phyloP scores from a whole-genome alignment of 2,329 filamentous ascomycete genomes.

The Aspergillus japonicus region DNA sequence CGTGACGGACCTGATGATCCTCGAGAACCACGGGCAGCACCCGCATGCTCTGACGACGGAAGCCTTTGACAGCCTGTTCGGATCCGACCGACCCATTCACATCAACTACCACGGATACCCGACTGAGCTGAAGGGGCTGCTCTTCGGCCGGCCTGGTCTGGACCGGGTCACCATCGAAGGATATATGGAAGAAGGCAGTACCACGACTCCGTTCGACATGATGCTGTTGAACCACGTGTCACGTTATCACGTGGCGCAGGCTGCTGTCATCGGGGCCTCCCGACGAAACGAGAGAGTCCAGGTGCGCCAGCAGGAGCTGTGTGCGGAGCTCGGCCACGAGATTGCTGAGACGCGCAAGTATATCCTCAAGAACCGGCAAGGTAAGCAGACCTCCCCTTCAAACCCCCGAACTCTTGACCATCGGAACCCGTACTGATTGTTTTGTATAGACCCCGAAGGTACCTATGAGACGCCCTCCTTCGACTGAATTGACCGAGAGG shows the following conservation, averaged over 20 bases:
- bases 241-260: constrained; percentile 58
- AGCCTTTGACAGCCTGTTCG: constrained; percentile 59
- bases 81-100: constrained; percentile 54
- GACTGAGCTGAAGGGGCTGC: constrained; percentile 59
- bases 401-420: no score
- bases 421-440: background rate
- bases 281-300: constrained; percentile 51
- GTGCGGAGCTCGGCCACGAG: constrained; percentile 50
- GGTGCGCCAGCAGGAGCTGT: constrained; percentile 45
- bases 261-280: constrained; percentile 53
- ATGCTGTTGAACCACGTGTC: constrained; percentile 63
- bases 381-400: constrained; percentile 37
- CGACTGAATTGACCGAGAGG: background rate
- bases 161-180: constrained; percentile 57
- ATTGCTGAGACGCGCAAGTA: constrained; percentile 53
- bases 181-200: constrained; percentile 65
- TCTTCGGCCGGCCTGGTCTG: constrained; percentile 57
- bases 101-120: constrained; percentile 70
- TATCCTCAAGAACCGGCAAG: constrained; percentile 54
- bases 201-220: constrained; percentile 69
- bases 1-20: constrained; percentile 65
- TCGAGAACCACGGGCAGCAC: constrained; percentile 56
- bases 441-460: constrained; percentile 49
- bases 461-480: constrained; percentile 46
- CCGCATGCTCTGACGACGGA: constrained; percentile 57